A percentile compares a stretch with the other conserved stretches of the same genome.
phyloP scores from a whole-genome alignment of 2,329 filamentous ascomycete species.

The Ceratocystis papillata region DNA sequence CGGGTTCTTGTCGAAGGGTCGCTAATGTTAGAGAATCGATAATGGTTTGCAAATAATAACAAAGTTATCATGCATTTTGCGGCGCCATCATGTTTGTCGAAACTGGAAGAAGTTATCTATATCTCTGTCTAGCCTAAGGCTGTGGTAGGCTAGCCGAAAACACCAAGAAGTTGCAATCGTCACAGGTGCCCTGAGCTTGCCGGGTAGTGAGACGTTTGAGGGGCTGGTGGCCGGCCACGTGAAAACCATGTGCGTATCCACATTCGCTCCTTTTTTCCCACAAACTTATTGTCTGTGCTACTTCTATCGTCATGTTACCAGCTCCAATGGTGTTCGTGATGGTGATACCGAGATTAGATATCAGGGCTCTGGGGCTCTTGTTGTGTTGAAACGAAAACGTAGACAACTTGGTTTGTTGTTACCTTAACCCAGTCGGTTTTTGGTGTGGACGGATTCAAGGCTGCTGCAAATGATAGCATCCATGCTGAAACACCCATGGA shows the following conservation, averaged over 20 bases:
- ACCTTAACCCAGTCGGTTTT: neutral
- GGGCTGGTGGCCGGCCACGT: slow-evolving; percentile 6
- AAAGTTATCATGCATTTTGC: neutral
- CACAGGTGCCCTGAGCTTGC: neutral
- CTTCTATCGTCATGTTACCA: neutral
- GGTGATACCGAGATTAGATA: neutral
- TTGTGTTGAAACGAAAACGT: neutral
- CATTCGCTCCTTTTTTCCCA: neutral
- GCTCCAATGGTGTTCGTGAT: neutral
- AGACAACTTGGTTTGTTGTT: neutral
- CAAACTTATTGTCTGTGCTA: slow-evolving; percentile 2
- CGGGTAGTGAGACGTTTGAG: slow-evolving; percentile 6
- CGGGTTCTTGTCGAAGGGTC: too few relatives aligned
- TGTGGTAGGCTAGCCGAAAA: neutral
- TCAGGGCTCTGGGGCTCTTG: neutral
- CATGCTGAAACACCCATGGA: slow-evolving; percentile 9
- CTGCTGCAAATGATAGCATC: neutral
- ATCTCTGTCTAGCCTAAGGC: neutral
- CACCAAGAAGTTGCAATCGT: slow-evolving; percentile 11
- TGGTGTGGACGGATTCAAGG: neutral
- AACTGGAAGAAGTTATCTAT: neutral
- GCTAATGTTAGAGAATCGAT: too few relatives aligned
- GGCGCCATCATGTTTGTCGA: neutral
- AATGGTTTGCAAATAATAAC: neutral
- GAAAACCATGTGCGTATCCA: slow-evolving; percentile 11